Conservation (phyloP, 2,329 filamentous ascomycete species). For the Xylariaceae sp. region DNA sequence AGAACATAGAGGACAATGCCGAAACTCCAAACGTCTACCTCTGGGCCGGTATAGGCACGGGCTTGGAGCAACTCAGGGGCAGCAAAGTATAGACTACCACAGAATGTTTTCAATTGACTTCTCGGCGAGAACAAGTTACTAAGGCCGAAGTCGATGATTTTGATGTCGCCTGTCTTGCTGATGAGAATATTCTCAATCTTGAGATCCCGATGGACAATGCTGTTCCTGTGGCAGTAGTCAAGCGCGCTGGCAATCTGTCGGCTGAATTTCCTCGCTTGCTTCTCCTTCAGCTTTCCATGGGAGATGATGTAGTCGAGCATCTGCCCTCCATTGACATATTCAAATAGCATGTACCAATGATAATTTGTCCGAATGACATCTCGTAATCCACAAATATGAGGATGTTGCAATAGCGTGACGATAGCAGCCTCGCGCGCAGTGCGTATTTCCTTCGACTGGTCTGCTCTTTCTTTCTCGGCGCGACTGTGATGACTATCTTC, state of each 20-base stretch:
- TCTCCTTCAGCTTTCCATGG: conserved; percentile 94
- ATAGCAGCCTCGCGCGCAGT: conserved; percentile 95
- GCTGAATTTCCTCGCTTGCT: conserved; percentile 95
- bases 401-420: conserved; percentile 88
- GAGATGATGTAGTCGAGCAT: conserved; percentile 99
- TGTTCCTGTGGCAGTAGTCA: conserved; percentile 97
- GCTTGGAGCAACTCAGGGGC: conserved; percentile 92
- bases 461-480: conserved; percentile 79
- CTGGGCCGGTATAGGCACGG: conserved; percentile 88
- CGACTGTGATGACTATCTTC: conserved; percentile 73
- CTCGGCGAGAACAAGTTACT: conserved; percentile 92
- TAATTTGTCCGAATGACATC: conserved; percentile 95
- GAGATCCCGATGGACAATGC: conserved; percentile 92
- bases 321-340: conserved; percentile 97
- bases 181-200: conserved; percentile 99
- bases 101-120: conserved; percentile 89
- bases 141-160: conserved; percentile 97
- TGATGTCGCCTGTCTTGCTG: conserved; percentile 98
- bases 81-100: conserved; percentile 95
- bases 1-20: conserved; percentile 96
- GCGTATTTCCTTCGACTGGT: conserved; percentile 93
- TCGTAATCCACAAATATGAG: conserved; percentile 91
- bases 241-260: conserved; percentile 94
- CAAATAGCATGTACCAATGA: conserved; percentile 99
- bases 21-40: conserved; percentile 98